Evolutionary conservation across 2,329 filamentous ascomycete species (phyloP).

Genomic region (Colletotrichum cordylinicola): DNA sequence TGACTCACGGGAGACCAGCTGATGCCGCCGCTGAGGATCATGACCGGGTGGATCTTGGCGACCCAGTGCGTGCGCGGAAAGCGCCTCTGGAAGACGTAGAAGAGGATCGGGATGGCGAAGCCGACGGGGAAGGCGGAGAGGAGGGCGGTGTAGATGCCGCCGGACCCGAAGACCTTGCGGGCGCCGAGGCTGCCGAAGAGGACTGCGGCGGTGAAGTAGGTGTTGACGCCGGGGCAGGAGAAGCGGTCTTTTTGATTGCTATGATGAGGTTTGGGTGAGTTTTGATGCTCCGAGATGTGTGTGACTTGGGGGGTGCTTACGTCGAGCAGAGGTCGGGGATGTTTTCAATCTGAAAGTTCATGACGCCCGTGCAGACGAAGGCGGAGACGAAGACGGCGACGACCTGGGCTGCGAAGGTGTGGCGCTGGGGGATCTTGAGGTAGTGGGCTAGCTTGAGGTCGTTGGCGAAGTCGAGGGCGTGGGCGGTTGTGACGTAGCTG

Average conservation of each 20-base stretch:
- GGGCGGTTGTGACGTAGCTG: slow-evolving; percentile 36
- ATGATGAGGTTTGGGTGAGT: not conserved
- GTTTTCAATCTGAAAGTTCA: slow-evolving; percentile 39
- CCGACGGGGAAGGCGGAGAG: slow-evolving; percentile 42
- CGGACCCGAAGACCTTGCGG: slow-evolving; percentile 39
- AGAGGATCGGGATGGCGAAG: slow-evolving; percentile 34
- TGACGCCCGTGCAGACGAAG: slow-evolving; percentile 35
- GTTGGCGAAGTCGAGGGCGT: slow-evolving; percentile 39
- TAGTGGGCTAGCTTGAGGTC: slow-evolving; percentile 46
- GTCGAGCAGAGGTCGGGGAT: slow-evolving; percentile 33
- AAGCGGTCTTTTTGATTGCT: slow-evolving; percentile 27
- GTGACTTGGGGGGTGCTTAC: not conserved
- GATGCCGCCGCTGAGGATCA: slow-evolving; percentile 40
- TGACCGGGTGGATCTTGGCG: slow-evolving; percentile 45
- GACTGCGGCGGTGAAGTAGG: slow-evolving; percentile 42
- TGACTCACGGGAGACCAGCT: slow-evolving; percentile 32
- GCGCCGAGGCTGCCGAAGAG: slow-evolving; percentile 48
- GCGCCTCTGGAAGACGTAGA: slow-evolving; percentile 35
- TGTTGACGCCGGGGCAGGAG: slow-evolving; percentile 34
- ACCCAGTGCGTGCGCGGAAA: slow-evolving; percentile 37
- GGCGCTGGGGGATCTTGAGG: slow-evolving; percentile 47
- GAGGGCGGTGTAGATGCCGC: slow-evolving; percentile 38
- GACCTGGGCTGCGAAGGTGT: slow-evolving; percentile 41
- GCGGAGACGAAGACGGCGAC: slow-evolving; percentile 39
- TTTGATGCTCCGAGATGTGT: not conserved